Percentiles rank a stretch among this genome's conserved stretches.
Evolutionary conservation across 2,329 filamentous ascomycete species (phyloP).

Genomic region (Apiospora marii): DNA sequence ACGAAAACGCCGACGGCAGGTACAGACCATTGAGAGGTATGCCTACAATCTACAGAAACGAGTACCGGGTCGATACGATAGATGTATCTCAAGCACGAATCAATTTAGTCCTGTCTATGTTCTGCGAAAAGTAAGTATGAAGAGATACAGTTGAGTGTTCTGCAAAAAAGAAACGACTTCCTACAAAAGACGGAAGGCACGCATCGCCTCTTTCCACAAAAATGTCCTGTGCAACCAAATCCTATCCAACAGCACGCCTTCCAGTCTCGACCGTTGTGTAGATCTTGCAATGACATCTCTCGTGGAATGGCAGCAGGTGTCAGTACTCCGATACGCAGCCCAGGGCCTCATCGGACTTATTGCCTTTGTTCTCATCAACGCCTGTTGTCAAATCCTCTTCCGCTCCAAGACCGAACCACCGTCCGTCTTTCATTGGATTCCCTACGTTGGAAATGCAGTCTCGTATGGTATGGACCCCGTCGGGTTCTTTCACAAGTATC

Average conservation of each 20-base stretch:
- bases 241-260: background rate
- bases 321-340: background rate
- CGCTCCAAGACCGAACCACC: conserved; percentile 60
- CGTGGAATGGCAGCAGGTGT: background rate
- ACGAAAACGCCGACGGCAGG: background rate
- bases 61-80: background rate
- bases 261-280: background rate
- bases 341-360: background rate
- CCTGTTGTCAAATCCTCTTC: conserved; percentile 33
- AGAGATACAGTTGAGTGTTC: background rate
- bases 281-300: background rate
- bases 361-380: conserved; percentile 27
- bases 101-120: background rate
- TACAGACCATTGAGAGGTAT: background rate
- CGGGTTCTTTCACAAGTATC: conserved; percentile 70
- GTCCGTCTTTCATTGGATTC: conserved; percentile 66
- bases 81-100: background rate
- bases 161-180: background rate
- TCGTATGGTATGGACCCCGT: conserved; percentile 76
- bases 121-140: background rate
- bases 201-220: background rate
- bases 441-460: conserved; percentile 73
- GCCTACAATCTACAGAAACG: background rate
- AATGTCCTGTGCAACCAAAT: background rate
- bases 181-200: background rate